These are phyloP conservation scores for Penicillium griseofulvum DNA, from an alignment of 2,329 filamentous ascomycete species.

Conservation along the genomic window DNA sequence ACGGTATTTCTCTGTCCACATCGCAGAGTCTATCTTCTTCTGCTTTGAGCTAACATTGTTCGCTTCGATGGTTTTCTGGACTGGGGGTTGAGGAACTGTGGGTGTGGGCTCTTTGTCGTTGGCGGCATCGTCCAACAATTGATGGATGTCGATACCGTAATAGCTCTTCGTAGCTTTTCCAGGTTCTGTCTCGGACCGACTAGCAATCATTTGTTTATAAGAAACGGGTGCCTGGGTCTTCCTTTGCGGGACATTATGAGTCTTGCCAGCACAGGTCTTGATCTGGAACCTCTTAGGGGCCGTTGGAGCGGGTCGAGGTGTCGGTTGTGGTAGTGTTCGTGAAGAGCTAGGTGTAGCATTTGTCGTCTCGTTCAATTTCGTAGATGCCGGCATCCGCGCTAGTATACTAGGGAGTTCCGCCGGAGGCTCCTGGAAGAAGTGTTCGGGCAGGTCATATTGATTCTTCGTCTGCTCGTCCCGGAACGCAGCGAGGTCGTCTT, in stretches of 20 bases:
- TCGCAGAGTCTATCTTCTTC: conserved; percentile 34
- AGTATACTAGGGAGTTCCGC: conserved; percentile 15
- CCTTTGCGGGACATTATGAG: conserved; percentile 44
- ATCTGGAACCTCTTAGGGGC: conserved; percentile 31
- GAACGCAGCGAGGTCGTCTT: conserved; percentile 28
- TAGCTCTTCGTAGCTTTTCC: conserved; percentile 64
- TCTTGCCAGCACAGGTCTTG: conserved; percentile 51
- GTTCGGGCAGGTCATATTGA: conserved; percentile 31
- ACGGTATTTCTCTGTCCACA: conserved; percentile 98
- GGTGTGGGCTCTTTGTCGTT: conserved; percentile 48
- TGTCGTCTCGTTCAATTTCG: not conserved
- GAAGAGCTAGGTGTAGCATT: conserved; percentile 3
- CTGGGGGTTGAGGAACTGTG: conserved; percentile 15
- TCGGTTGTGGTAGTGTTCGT: conserved; percentile 5
- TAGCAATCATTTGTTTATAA: conserved; percentile 55
- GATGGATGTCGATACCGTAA: conserved; percentile 90
- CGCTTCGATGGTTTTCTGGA: conserved; percentile 37
- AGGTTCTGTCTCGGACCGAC: conserved; percentile 50
- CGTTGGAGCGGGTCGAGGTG: conserved; percentile 14
- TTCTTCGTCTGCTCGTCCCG: conserved; percentile 30
- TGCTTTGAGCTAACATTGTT: conserved; percentile 19
- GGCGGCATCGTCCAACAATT: conserved; percentile 69
- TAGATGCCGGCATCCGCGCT: conserved; percentile 4
- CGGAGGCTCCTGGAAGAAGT: conserved; percentile 16
- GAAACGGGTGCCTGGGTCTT: conserved; percentile 37